Evolutionary conservation across 2,329 filamentous ascomycete genomes (phyloP).

Genomic region (Ascochyta koolunga): DNA sequence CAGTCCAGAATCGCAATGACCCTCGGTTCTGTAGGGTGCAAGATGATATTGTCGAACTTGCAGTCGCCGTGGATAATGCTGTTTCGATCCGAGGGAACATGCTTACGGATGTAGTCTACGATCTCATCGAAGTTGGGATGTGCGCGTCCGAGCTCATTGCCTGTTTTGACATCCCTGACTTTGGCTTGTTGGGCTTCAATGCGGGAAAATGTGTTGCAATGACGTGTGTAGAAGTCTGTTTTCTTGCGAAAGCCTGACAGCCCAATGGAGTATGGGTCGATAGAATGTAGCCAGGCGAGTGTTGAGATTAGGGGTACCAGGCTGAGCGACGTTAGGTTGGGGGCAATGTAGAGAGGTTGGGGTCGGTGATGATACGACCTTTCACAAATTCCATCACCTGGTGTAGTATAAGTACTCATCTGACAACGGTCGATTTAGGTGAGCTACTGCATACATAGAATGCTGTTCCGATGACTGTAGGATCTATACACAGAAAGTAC

Average conservation of each 20-base stretch:
- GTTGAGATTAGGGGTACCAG: slow-evolving; percentile 69
- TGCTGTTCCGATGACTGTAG: slow-evolving; percentile 77
- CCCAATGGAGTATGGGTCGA: slow-evolving; percentile 70
- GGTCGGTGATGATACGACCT: slow-evolving; percentile 90
- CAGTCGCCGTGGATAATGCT: slow-evolving; percentile 92
- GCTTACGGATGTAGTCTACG: slow-evolving; percentile 74
- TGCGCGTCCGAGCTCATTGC: slow-evolving; percentile 69
- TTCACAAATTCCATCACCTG: slow-evolving; percentile 89
- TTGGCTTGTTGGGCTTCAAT: slow-evolving; percentile 80
- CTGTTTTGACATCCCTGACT: slow-evolving; percentile 74
- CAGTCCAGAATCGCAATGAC: slow-evolving; percentile 95
- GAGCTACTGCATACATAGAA: slow-evolving; percentile 66
- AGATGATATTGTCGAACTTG: slow-evolving; percentile 72
- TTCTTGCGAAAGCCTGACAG: slow-evolving; percentile 75
- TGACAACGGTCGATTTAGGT: not conserved
- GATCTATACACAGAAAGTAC: slow-evolving; percentile 84
- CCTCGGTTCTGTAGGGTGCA: slow-evolving; percentile 81
- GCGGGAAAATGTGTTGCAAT: slow-evolving; percentile 79
- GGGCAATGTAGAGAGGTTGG: slow-evolving; percentile 72
- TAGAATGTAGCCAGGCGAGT: slow-evolving; percentile 81
- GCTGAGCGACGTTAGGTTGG: slow-evolving; percentile 63
- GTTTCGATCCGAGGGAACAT: slow-evolving; percentile 71
- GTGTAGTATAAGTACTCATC: not conserved
- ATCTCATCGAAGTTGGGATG: slow-evolving; percentile 79
- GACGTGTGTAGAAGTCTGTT: slow-evolving; percentile 80